Evolutionary conservation across 768 basidiomycete species (phyloP), one percentile per base, ranked within the genome.

Genomic region (Dacryopinax primogenitus): DNA sequence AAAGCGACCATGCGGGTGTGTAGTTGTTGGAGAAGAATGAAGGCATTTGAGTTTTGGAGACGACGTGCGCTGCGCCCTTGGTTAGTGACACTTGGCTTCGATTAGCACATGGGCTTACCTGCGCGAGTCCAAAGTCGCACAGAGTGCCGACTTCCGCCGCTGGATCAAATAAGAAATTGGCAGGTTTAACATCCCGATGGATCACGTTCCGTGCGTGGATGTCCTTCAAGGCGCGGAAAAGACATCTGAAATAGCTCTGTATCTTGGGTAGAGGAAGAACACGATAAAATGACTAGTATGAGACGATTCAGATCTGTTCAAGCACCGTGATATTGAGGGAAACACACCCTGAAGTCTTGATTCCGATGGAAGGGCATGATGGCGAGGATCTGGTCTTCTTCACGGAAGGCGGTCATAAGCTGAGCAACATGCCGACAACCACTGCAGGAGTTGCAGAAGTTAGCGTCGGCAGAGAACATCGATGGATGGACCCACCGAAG

Each of bases 111-210:
- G 51, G 12, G 77, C 88, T 70, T 75, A 94, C 93, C 71, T 91
- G 92, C 9, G 96, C 96, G 2, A 99, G 81, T 21, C 96, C 96
- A 72, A 97, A 96, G 75, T 98, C 96, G 69, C 91, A 92, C 7
- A 99, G 77, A 0, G 88, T 88, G 26, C 96, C 96, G 13, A 85
- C 78, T 11, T 88, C 87, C 6, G 86, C 87, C 36, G 80, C 82
- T 36, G 90, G 86, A 74, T 98, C 91, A 73, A 87, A 97, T 35
- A 98, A 80, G 74, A 98, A 98, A 74, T 98, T 98, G 66, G 94
- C 95, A 23, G 95, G 94, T 73, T 98, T 98, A 70, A 98, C 90
- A 75, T 98, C 95, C 47, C 95, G 90, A 74, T 98, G 95, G 63
- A 98, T 90, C 70, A 98, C 87, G 3, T 83, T 83, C 63, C 92